These are phyloP conservation scores for Boletus rubropictus DNA, from an alignment of 768 basidiomycete genomes.

Conservation along the genomic window DNA sequence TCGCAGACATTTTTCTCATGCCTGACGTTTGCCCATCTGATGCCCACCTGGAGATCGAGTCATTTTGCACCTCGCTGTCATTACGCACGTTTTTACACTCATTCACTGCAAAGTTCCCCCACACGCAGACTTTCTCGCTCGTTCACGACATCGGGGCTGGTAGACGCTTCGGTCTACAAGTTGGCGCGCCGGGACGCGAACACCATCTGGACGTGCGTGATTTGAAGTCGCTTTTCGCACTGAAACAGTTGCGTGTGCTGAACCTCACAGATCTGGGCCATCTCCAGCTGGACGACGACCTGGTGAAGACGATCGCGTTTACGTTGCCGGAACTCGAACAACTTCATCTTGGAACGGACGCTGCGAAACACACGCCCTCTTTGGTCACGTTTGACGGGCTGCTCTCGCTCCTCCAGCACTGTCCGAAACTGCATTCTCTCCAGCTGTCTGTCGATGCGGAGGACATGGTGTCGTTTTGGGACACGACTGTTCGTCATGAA, in stretches of 20 bases:
- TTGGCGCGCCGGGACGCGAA: conserved; percentile 14
- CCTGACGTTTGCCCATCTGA: conserved; percentile 8
- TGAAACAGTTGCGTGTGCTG: conserved; percentile 13
- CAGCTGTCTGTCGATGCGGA: conserved; percentile 13
- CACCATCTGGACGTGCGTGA: conserved; percentile 9
- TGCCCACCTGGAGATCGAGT: conserved; percentile 19
- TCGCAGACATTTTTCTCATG: conserved; percentile 18
- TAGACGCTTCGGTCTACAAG: conserved; percentile 19
- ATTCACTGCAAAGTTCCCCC: conserved; percentile 10
- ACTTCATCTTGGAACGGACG: conserved; percentile 8
- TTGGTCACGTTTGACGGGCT: conserved; percentile 19
- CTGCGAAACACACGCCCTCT: neutral
- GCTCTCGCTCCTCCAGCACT: conserved; percentile 16
- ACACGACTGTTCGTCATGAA: conserved; percentile 12
- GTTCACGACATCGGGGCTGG: conserved; percentile 17
- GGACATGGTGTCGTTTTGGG: conserved; percentile 7
- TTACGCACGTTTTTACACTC: conserved; percentile 12
- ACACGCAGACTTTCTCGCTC: conserved; percentile 16
- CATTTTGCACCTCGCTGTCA: conserved; percentile 16
- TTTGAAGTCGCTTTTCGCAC: conserved; percentile 12
- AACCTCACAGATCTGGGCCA: conserved; percentile 13
- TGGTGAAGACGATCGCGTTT: conserved; percentile 15
- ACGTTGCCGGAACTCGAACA: conserved; percentile 16
- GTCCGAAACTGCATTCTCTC: conserved; percentile 13
- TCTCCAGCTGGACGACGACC: conserved; percentile 12